These are phyloP conservation scores for Selaginella tamariscina DNA, from an alignment of 75 land plant genomes.

Conservation along the genomic window DNA sequence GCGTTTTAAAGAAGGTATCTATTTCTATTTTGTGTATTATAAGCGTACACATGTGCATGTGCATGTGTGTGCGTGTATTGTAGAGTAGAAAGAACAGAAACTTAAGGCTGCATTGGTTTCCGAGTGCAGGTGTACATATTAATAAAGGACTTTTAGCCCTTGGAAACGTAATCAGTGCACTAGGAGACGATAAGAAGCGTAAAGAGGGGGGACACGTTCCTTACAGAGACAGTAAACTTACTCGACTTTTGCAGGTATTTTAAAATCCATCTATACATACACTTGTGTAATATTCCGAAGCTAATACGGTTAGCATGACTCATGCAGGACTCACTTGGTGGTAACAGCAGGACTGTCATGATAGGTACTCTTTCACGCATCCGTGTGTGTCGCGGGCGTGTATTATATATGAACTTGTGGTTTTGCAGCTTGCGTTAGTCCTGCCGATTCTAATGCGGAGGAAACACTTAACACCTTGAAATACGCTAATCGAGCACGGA, in stretches of 20 bases:
- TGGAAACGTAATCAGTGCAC: constrained; percentile 8
- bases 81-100: too few species aligned
- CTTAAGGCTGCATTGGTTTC: background rate
- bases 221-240: constrained; percentile 8
- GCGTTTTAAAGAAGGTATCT: constrained; percentile 9
- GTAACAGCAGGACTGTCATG: constrained; percentile 14
- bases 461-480: constrained; percentile 4
- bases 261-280: too few species aligned
- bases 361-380: background rate
- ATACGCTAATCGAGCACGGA: constrained; percentile 8
- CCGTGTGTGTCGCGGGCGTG: too few species aligned
- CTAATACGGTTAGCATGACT: too few species aligned
- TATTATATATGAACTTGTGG: background rate
- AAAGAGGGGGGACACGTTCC: constrained; percentile 8
- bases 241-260: constrained; percentile 9
- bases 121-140: constrained; percentile 7
- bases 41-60: too few species aligned
- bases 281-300: too few species aligned
- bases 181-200: constrained; percentile 12
- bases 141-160: constrained; percentile 3
- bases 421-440: constrained; percentile 11
- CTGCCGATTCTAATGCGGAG: constrained; percentile 7
- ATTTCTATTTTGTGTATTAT: background rate
- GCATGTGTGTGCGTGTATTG: too few species aligned
- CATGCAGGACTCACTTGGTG: constrained; percentile 11